These are phyloP conservation scores for Leccinum huronense DNA, from an alignment of 1,284 basidiomycete species.

Conservation along the genomic window DNA sequence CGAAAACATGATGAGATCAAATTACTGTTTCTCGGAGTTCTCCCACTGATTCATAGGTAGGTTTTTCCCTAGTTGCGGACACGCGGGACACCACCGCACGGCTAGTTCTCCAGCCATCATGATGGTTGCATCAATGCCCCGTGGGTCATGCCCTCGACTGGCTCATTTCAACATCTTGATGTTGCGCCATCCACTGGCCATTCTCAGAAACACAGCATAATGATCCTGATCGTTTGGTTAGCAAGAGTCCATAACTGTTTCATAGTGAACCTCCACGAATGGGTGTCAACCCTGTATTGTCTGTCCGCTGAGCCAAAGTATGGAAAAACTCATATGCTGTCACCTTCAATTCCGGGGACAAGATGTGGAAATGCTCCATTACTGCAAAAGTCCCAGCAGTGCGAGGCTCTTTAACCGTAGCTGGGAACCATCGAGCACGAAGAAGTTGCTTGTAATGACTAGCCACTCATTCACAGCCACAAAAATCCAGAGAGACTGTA, in stretches of 20 bases:
- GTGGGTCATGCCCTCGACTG: constrained; percentile 46
- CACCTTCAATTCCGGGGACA: not conserved
- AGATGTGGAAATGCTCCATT: not conserved
- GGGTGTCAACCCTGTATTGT: not conserved
- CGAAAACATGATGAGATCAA: not conserved
- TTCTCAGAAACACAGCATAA: not conserved
- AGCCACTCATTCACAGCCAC: not conserved
- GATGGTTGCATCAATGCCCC: not conserved
- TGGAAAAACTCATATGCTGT: not conserved
- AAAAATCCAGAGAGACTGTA: not conserved
- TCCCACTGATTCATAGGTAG: not conserved
- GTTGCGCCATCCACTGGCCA: not conserved
- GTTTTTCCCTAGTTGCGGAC: not conserved
- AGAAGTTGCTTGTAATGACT: not conserved
- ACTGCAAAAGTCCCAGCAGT: not conserved
- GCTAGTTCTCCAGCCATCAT: not conserved
- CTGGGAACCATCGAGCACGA: not conserved
- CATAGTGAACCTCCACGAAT: not conserved
- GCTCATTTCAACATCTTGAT: constrained; percentile 45
- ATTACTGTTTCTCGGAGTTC: no score
- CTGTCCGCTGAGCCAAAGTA: not conserved
- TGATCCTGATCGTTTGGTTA: not conserved
- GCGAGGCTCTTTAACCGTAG: not conserved
- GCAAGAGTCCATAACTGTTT: not conserved
- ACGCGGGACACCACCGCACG: not conserved